Evolutionary conservation across 2,329 filamentous ascomycete genomes (phyloP), one percentile per base, ranked within the genome.

Genomic region (Onygenales sp.): DNA sequence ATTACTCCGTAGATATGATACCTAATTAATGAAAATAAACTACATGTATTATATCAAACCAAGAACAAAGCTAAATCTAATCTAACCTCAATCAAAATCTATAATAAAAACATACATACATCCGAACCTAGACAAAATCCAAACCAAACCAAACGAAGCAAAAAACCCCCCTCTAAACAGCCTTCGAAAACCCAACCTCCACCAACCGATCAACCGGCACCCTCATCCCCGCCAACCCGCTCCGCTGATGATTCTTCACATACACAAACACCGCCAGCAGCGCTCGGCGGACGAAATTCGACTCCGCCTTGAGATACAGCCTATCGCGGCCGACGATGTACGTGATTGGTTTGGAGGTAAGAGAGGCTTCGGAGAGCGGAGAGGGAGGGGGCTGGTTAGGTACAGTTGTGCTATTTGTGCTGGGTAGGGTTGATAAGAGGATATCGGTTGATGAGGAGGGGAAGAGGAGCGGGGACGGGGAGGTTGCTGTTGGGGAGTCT

Each of bases 251-350:
- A 33, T 71, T 67, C 38, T 70, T 60, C 36, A 72, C 60, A 62
- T 66, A 72, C 14, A 73, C 54, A 52, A 72, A 74, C 3, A 63
- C 55, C 52, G 58, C 57, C 31, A 73, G 57, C 6, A 68, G 54
- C 0, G 63, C 11, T 2, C 59, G 57, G 6, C 69, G 59, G 35
- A 64, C 43, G 32, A 63, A 55, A n/a, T 64, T 64, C 1, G 62
- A 65, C 7, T 56, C 60, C 8, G 56, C 53, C 10, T 61, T 60
- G 55, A 72, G 63, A 32, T 61, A 65, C 60, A 73, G 64, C 56
- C 72, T 68, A 51, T 72, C 70, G 52, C 69, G 71, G 17, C 69
- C 69, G 9, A 71, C 61, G 14, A 80, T 75, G 58, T 80, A 80
- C 1, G 80, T 64, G 0, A 79, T 55, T 27, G 50, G 52, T 33